Percentiles rank a stretch among this genome's conserved stretches.
phyloP scores from a whole-genome alignment of 371 early-diverging fungal genomes.

The Zychaea mexicana region DNA sequence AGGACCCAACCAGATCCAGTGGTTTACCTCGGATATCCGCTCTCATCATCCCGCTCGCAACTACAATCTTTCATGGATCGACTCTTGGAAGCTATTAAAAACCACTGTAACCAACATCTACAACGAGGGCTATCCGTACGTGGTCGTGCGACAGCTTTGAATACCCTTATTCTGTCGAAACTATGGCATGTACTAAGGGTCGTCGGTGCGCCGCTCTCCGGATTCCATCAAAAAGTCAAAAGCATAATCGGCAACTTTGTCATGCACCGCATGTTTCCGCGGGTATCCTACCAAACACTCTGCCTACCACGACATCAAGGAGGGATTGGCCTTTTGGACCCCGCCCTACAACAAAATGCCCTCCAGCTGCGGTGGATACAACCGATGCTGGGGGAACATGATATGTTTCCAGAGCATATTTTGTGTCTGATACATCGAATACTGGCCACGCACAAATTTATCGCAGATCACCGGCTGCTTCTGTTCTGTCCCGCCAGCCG shows the following conservation, averaged over 20 bases:
- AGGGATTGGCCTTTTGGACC: neutral
- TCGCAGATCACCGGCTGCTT: neutral
- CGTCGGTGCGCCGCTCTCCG: neutral
- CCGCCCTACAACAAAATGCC: neutral
- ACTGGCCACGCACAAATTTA: neutral
- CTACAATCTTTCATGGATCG: slow-evolving; percentile 10
- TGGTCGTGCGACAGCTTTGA: slow-evolving; percentile 22
- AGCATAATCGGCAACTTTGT: too few relatives aligned
- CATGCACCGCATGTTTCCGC: too few relatives aligned
- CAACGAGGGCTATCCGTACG: too few relatives aligned
- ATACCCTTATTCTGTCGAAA: too few relatives aligned
- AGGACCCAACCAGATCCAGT: neutral
- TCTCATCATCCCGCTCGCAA: slow-evolving; percentile 11
- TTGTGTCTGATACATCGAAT: neutral
- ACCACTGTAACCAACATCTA: slow-evolving; percentile 6
- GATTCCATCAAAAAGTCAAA: neutral
- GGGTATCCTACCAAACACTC: neutral
- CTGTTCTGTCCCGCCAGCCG: neutral
- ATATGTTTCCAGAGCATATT: neutral
- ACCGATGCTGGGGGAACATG: neutral
- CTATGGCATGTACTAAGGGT: slow-evolving; percentile 18
- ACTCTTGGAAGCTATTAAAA: slow-evolving; percentile 9
- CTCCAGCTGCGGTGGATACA: neutral
- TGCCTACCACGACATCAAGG: neutral
- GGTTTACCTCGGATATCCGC: slow-evolving; percentile 25